A percentile compares a stretch with the other conserved stretches of the same genome.
Evolutionary conservation across 352 stramenopile species (phyloP).

Genomic region (Aphanomyces cochlioides): DNA sequence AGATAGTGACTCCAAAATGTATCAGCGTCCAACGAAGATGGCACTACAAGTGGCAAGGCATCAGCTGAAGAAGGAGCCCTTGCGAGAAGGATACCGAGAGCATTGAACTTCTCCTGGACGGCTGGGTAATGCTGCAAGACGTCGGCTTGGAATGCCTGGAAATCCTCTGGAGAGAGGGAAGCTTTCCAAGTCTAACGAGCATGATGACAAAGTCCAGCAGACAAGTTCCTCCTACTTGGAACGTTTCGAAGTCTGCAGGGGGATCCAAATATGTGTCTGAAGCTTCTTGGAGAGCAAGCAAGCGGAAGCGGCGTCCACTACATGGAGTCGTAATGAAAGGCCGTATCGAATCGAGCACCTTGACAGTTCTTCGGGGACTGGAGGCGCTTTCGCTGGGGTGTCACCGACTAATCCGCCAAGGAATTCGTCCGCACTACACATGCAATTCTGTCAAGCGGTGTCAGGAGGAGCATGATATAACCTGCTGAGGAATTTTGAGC

Average conservation of each 20-base stretch:
- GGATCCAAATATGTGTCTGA: constrained; percentile 58
- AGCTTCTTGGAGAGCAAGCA: constrained; percentile 62
- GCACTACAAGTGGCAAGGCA: constrained; percentile 33
- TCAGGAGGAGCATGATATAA: neutral
- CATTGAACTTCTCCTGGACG: constrained; percentile 49
- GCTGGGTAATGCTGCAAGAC: constrained; percentile 63
- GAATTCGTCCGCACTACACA: constrained; percentile 51
- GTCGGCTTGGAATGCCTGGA: constrained; percentile 46
- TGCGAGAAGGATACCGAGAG: constrained; percentile 33
- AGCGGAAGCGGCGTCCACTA: constrained; percentile 50
- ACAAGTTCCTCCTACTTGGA: constrained; percentile 26
- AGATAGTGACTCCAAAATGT: constrained; percentile 70
- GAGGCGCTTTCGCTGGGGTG: neutral
- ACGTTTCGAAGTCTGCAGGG: constrained; percentile 55
- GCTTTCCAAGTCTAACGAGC: constrained; percentile 48
- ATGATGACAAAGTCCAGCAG: too few species aligned
- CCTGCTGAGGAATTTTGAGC: constrained; percentile 49
- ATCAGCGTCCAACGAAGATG: constrained; percentile 44
- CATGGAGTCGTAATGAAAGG: constrained; percentile 18
- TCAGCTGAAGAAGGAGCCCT: neutral
- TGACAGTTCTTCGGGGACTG: neutral
- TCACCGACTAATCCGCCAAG: constrained; percentile 40
- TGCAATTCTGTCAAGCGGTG: neutral
- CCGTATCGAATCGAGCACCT: constrained; percentile 2
- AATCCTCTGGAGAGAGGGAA: constrained; percentile 36